These are phyloP conservation scores for Bipolaris bicolor DNA, from an alignment of 2,329 filamentous ascomycete genomes.

Conservation along the genomic window DNA sequence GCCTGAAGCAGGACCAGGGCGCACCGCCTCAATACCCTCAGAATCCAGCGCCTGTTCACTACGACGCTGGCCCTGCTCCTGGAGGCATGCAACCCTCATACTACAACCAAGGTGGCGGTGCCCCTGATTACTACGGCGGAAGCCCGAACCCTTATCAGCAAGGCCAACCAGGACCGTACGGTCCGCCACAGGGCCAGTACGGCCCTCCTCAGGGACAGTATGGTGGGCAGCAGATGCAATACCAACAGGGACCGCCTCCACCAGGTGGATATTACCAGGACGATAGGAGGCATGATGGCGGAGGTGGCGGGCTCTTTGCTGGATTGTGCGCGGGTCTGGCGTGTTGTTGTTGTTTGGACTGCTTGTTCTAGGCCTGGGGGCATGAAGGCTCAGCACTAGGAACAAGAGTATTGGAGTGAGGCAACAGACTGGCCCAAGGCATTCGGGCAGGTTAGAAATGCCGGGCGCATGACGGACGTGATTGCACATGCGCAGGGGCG, in stretches of 20 bases:
- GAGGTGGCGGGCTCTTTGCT: slow-evolving; percentile 50
- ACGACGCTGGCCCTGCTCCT: slow-evolving; percentile 35
- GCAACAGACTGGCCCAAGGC: not conserved
- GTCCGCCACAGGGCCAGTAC: slow-evolving; percentile 25
- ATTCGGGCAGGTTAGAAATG: not conserved
- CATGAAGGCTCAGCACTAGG: not conserved
- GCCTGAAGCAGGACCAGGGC: slow-evolving; percentile 13
- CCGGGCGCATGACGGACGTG: not conserved
- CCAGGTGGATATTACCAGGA: slow-evolving; percentile 50
- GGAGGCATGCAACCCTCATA: slow-evolving; percentile 25
- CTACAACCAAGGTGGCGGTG: slow-evolving; percentile 25
- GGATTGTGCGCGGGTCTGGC: slow-evolving; percentile 55
- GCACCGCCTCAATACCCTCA: slow-evolving; percentile 46
- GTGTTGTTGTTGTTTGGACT: slow-evolving; percentile 60
- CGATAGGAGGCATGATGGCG: slow-evolving; percentile 34
- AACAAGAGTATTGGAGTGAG: not conserved
- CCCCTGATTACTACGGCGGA: slow-evolving; percentile 29
- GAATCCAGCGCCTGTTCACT: slow-evolving; percentile 40
- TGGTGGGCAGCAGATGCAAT: slow-evolving; percentile 44
- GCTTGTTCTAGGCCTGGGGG: slow-evolving; percentile 51
- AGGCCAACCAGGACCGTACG: slow-evolving; percentile 28
- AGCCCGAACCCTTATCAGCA: slow-evolving; percentile 34
- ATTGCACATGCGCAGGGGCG: not conserved
- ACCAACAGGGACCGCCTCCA: slow-evolving; percentile 42
- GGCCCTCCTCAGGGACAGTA: slow-evolving; percentile 32